phyloP scores from a whole-genome alignment of 148 eudicot genomes.

The Gaultheria prostrata region DNA sequence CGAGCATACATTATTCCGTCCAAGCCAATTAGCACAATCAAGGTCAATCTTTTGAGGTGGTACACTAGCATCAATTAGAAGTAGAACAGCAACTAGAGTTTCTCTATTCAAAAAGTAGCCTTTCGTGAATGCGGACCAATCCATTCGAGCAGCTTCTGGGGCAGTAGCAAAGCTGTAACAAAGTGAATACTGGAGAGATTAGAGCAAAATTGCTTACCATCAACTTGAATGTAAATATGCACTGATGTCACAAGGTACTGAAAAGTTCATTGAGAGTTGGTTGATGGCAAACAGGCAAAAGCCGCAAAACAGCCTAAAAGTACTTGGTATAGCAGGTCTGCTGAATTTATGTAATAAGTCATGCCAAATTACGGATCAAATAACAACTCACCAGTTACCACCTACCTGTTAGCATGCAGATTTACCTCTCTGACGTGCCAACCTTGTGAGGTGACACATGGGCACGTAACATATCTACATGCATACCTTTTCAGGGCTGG shows the following conservation, averaged over 20 bases:
- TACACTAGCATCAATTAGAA: constrained; percentile 93
- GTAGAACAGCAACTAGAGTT: constrained; percentile 73
- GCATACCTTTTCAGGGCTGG: not conserved
- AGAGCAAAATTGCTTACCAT: not conserved
- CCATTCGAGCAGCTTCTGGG: constrained; percentile 87
- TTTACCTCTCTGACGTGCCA: not conserved
- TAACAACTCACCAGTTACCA: not conserved
- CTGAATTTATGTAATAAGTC: not conserved
- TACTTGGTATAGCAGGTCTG: not conserved
- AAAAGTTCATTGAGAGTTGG: not conserved
- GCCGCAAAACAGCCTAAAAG: not conserved
- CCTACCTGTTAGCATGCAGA: not conserved
- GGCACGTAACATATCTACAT: not conserved
- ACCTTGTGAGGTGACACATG: not conserved
- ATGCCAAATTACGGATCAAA: not conserved
- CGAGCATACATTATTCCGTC: constrained; percentile 69
- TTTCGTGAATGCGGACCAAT: constrained; percentile 98
- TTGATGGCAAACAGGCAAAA: not conserved
- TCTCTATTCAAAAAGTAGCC: constrained; percentile 90
- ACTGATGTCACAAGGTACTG: not conserved
- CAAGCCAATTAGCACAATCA: constrained; percentile 99
- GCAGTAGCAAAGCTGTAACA: constrained; percentile 81
- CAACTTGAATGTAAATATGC: not conserved
- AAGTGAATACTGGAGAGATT: not conserved
- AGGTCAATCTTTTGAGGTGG: constrained; percentile 97